phyloP scores from a whole-genome alignment of 73 alveolate species.

The Uronychia setigera region DNA sequence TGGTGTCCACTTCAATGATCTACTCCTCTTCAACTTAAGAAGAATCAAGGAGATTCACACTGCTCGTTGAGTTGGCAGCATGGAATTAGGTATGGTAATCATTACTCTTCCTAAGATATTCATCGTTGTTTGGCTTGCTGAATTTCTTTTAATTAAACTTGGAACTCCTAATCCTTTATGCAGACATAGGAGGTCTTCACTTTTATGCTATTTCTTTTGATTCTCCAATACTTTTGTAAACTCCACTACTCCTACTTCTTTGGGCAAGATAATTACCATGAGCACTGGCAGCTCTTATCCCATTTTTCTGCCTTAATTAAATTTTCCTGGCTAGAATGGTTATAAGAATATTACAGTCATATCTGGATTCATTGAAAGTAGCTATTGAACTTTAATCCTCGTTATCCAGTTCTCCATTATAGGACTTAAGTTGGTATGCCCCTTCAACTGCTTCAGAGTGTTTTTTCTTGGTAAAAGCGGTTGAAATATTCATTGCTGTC shows the following conservation, averaged over 20 bases:
- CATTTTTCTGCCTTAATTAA: background rate
- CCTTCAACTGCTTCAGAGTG: background rate
- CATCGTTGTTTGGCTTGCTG: background rate
- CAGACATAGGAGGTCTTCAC: too few relatives aligned
- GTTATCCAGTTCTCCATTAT: background rate
- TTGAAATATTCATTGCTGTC: too few relatives aligned
- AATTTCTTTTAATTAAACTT: too few relatives aligned
- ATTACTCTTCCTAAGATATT: background rate
- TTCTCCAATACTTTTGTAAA: background rate
- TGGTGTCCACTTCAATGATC: too few relatives aligned
- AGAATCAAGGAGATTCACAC: background rate
- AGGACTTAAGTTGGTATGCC: background rate
- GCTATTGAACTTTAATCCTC: background rate
- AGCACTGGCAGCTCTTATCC: background rate
- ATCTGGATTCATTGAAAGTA: background rate
- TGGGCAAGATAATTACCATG: background rate
- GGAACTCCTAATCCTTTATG: background rate
- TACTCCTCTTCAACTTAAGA: too few relatives aligned
- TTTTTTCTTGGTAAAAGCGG: too few relatives aligned
- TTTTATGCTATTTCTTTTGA: background rate
- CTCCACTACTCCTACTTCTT: background rate
- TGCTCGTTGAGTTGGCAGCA: background rate
- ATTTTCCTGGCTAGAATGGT: too few relatives aligned
- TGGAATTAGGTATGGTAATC: too few relatives aligned
- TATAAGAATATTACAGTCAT: background rate